phyloP scores from a whole-genome alignment of 192 early-diverging fungal genomes.

The Chytriomyces hyalinus region DNA sequence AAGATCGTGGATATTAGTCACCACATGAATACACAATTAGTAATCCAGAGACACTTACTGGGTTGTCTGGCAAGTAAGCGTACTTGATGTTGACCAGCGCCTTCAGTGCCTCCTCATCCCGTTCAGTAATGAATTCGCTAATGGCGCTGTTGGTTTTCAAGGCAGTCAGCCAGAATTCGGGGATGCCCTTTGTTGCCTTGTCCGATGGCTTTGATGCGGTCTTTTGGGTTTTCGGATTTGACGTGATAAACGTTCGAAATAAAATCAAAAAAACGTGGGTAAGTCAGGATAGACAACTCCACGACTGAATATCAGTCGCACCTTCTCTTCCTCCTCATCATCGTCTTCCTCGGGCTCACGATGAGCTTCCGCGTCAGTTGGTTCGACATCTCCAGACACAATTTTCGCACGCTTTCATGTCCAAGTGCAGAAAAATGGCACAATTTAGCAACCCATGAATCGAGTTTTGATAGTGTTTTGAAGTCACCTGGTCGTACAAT shows the following conservation, averaged over 20 bases:
- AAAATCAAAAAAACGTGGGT: no score
- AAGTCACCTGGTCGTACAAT: slow-evolving; percentile 72
- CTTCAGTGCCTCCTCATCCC: slow-evolving; percentile 89
- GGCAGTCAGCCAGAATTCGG: slow-evolving; percentile 95
- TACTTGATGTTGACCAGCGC: slow-evolving; percentile 87
- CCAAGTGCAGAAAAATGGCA: background rate
- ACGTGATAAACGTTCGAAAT: no score
- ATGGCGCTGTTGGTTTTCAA: slow-evolving; percentile 86
- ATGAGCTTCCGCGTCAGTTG: slow-evolving; percentile 84
- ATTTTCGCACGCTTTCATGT: slow-evolving; percentile 70
- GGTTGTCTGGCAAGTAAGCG: slow-evolving; percentile 79
- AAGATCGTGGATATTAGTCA: no score
- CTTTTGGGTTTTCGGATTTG: background rate
- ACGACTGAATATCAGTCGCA: slow-evolving; percentile 12
- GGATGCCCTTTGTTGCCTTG: slow-evolving; percentile 69
- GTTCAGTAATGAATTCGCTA: slow-evolving; percentile 84
- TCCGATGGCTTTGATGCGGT: background rate
- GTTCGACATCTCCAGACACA: slow-evolving; percentile 82
- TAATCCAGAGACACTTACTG: slow-evolving; percentile 39
- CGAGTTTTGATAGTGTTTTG: background rate
- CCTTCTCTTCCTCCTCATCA: slow-evolving; percentile 45
- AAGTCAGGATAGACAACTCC: background rate
- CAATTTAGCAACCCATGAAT: background rate
- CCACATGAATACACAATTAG: no score
- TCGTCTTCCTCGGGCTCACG: slow-evolving; percentile 65